These are phyloP conservation scores for Alloascoidea hylecoeti DNA, from an alignment of 805 yeast species.

Conservation along the genomic window DNA sequence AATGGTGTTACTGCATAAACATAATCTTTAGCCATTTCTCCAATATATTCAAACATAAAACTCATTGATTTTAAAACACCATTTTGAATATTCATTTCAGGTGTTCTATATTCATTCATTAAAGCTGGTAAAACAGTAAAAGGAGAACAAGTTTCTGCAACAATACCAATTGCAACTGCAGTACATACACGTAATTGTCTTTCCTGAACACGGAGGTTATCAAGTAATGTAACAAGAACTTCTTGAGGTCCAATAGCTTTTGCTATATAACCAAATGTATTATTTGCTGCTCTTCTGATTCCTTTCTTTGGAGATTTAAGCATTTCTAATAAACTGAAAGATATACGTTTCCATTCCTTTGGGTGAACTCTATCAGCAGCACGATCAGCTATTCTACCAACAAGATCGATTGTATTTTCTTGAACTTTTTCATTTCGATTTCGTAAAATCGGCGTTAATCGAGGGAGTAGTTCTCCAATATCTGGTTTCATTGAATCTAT, in stretches of 20 bases:
- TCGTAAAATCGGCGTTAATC: conserved; percentile 80
- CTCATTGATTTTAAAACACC: conserved; percentile 87
- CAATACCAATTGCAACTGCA: conserved; percentile 95
- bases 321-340: conserved; percentile 83
- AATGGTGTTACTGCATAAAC: conserved; percentile 68
- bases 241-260: conserved; percentile 94
- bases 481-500: conserved; percentile 63
- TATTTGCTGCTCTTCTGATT: conserved; percentile 75
- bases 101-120: conserved; percentile 89
- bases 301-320: conserved; percentile 66
- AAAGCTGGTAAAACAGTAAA: conserved; percentile 89
- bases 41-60: conserved; percentile 85
- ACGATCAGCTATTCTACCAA: conserved; percentile 69
- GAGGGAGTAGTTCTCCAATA: conserved; percentile 66
- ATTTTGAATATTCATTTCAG: conserved; percentile 87
- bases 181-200: conserved; percentile 94
- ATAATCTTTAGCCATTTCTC: conserved; percentile 68
- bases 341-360: conserved; percentile 94
- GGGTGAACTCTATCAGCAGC: conserved; percentile 79
- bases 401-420: conserved; percentile 61
- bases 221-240: conserved; percentile 69
- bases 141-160: conserved; percentile 87
- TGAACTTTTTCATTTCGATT: conserved; percentile 88
- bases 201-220: conserved; percentile 83
- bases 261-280: conserved; percentile 84